These are phyloP conservation scores for Helianthus tuberosus DNA, from an alignment of 129 eudicot species.

Conservation along the genomic window DNA sequence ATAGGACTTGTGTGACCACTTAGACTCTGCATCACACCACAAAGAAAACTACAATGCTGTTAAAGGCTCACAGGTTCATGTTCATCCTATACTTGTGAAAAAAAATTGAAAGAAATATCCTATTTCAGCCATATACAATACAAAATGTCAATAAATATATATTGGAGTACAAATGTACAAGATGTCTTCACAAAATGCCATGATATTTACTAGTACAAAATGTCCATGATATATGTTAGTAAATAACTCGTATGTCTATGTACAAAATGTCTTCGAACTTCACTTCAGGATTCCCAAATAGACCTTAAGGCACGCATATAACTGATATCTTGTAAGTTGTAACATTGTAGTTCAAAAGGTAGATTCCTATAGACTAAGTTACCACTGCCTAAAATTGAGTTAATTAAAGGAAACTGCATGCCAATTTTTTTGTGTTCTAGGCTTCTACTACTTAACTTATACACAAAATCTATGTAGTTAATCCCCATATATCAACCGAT, in stretches of 20 bases:
- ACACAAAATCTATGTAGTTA: no score
- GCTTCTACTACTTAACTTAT: background rate
- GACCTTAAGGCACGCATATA: slow-evolving; percentile 15
- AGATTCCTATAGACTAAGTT: slow-evolving; percentile 5
- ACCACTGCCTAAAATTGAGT: slow-evolving; percentile 2
- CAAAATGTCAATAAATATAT: background rate
- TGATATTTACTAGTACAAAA: background rate
- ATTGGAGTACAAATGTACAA: background rate
- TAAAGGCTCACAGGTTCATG: slow-evolving; percentile 8
- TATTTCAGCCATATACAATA: slow-evolving; percentile 10
- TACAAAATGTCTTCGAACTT: background rate
- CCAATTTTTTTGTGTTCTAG: background rate
- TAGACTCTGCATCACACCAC: slow-evolving; percentile 64
- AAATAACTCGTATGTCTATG: slow-evolving; percentile 10
- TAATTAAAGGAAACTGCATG: background rate
- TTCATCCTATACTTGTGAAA: slow-evolving; percentile 10
- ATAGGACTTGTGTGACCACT: slow-evolving; percentile 95
- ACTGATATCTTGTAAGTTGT: background rate
- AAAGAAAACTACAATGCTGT: slow-evolving; percentile 5
- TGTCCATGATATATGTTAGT: background rate
- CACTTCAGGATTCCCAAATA: background rate
- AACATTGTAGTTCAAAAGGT: slow-evolving; percentile 11
- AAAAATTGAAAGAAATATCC: slow-evolving; percentile 1
- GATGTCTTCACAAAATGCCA: slow-evolving; percentile 4
- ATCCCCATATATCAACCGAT: no score